Evolutionary conservation across 139 green algal species (phyloP).

Genomic region (Chlorella sp.): DNA sequence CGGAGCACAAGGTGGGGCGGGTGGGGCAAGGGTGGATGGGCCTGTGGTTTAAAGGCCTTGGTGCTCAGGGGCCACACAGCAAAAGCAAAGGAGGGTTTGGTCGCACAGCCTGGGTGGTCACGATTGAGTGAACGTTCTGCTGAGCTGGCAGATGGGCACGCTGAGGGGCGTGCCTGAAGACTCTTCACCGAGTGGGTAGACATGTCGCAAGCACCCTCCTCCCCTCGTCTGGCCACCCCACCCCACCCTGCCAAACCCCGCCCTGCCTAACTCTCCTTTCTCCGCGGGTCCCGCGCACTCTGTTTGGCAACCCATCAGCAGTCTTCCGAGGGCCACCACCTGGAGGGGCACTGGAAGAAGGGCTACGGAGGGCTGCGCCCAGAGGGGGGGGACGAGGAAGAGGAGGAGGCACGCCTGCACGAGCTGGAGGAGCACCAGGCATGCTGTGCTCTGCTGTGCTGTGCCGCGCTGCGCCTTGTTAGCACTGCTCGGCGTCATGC

Average conservation of each 20-base stretch:
- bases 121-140: background rate
- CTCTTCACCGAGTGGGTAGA: too few species aligned
- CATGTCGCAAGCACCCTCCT: too few species aligned
- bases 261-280: too few species aligned
- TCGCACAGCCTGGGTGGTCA: background rate
- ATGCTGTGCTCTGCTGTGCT: background rate
- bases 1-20: background rate
- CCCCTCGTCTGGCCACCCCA: too few species aligned
- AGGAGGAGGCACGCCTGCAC: background rate
- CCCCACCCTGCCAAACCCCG: too few species aligned
- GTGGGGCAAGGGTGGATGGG: background rate
- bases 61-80: too few species aligned
- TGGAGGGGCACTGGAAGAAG: background rate
- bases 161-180: background rate
- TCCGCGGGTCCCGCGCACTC: too few species aligned
- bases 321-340: background rate
- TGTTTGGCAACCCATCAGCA: too few species aligned
- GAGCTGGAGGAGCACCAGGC: constrained; percentile 20
- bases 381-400: background rate
- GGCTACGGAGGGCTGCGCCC: background rate
- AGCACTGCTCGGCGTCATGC: background rate
- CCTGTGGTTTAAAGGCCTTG: too few species aligned
- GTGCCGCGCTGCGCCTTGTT: background rate
- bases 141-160: background rate
- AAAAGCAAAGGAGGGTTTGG: background rate